Conservation (phyloP, 192 early-diverging fungal species). For the Umbelopsis ramanniana region DNA sequence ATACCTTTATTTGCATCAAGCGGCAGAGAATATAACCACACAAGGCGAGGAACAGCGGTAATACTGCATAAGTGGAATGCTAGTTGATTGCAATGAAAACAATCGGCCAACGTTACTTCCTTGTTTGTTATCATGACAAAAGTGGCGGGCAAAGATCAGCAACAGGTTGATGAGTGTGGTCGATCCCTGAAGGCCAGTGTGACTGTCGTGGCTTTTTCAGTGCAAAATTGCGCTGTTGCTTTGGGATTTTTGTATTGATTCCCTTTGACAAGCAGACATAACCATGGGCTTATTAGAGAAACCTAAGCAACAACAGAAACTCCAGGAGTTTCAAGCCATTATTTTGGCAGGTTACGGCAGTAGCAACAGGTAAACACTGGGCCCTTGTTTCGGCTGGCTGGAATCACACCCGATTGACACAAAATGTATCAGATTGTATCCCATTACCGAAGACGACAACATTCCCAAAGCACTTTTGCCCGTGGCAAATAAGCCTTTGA, state of each 20-base stretch:
- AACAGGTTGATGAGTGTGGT: not conserved
- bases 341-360: constrained; percentile 68
- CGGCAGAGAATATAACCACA: too few relatives aligned
- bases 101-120: too few relatives aligned
- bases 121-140: too few relatives aligned
- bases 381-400: not conserved
- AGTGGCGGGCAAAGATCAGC: too few relatives aligned
- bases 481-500: constrained; percentile 93
- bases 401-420: constrained; percentile 1
- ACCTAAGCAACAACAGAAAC: constrained; percentile 41
- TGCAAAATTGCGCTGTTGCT: not conserved
- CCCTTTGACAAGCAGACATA: constrained; percentile 1
- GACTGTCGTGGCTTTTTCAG: constrained; percentile 9
- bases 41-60: too few relatives aligned
- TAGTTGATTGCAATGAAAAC: too few relatives aligned
- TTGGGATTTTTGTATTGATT: not conserved
- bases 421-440: constrained; percentile 60
- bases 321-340: constrained; percentile 70
- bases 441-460: constrained; percentile 79
- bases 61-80: too few relatives aligned
- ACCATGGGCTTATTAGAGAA: constrained; percentile 34
- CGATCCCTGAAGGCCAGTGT: not conserved
- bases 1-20: too few relatives aligned
- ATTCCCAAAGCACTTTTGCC: constrained; percentile 95
- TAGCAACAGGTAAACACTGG: constrained; percentile 51